Base-by-base conservation (phyloP, 345 rosid genomes). In the Gossypium turneri region DNA sequence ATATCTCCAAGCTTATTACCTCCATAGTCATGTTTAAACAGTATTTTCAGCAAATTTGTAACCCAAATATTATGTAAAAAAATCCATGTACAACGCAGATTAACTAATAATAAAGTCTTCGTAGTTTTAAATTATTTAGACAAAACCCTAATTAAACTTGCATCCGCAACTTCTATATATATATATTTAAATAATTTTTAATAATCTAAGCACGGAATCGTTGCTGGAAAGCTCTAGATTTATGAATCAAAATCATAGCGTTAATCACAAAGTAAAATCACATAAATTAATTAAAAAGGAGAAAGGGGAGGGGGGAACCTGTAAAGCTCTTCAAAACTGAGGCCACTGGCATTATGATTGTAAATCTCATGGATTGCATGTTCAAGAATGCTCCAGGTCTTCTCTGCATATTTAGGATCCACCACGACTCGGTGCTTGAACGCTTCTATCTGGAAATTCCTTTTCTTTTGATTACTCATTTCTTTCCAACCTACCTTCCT, bases 301-400 rank as follows among this genome's bases (percentile, higher is more conserved):
- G 27, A 55, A 2, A 11, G 16, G 25, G n/a, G 17, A 65, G 55
- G 25, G 27, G 22, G 8, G 43, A 17, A 95, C 98, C 99, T 91
- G 80, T 95, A 95, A 56, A 95, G 98, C 86, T 95, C 98, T 81
- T 95, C 99, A 77, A 95, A 95, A 48, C 97, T 93, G 76, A 95
- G 98, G 61, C 97, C 98, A 73, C 98, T 93, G 58, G 99, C 99
- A 71, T 95, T 94, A 75, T 95, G 98, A 84, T 95, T 95, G 82
- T 95, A 95, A 91, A 95, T 95, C 90, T 95, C 98, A 63, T 90
- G 96, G 74, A 95, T 95, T 62, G 98, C 99, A 81, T 94, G 98
- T 82, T 95, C 99, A 13, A 95, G 92, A 80, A 95, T 85, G 88
- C 84, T 94, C 99, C 99, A 95, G 1, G 97, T 95, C 87, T 91